These are phyloP conservation scores for Penicillium coffeae DNA, from an alignment of 495 filamentous ascomycete species.

Conservation along the genomic window DNA sequence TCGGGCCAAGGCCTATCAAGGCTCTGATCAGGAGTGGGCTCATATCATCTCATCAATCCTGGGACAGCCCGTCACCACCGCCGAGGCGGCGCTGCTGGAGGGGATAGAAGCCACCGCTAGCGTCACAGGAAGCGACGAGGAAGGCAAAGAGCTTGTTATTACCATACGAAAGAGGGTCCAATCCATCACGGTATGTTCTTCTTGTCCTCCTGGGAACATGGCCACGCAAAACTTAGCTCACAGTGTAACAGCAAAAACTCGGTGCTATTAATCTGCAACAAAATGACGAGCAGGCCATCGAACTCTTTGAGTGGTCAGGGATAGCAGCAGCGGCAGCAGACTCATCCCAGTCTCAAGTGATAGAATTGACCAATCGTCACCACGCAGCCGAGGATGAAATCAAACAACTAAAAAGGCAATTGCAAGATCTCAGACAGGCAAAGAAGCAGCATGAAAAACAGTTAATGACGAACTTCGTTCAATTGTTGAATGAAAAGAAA, in stretches of 20 bases:
- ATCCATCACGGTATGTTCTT: constrained; percentile 50
- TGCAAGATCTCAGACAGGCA: constrained; percentile 61
- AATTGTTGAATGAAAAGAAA: constrained; percentile 82
- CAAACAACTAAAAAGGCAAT: constrained; percentile 50
- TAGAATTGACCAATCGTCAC: constrained; percentile 43
- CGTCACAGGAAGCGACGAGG: constrained; percentile 25
- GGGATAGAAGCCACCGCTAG: constrained; percentile 37
- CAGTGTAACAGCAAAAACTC: constrained; percentile 56
- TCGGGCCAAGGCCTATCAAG: constrained; percentile 50
- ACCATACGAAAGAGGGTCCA: constrained; percentile 53
- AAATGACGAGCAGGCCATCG: constrained; percentile 60
- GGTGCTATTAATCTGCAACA: constrained; percentile 60
- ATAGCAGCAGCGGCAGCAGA: constrained; percentile 42
- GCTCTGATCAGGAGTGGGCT: constrained; percentile 56
- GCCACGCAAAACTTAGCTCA: constrained; percentile 1
- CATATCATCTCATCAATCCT: constrained; percentile 40
- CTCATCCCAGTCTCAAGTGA: constrained; percentile 41
- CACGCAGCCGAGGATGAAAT: constrained; percentile 44
- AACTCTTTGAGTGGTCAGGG: constrained; percentile 71
- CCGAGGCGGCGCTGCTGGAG: constrained; percentile 8
- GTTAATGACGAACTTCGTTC: constrained; percentile 65
- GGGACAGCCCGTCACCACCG: constrained; percentile 15
- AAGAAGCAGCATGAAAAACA: constrained; percentile 67
- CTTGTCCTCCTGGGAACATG: not conserved
- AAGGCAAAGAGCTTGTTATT: constrained; percentile 41